Conservation (phyloP, 2,329 filamentous ascomycete species). For the Epichloe festucae region DNA sequence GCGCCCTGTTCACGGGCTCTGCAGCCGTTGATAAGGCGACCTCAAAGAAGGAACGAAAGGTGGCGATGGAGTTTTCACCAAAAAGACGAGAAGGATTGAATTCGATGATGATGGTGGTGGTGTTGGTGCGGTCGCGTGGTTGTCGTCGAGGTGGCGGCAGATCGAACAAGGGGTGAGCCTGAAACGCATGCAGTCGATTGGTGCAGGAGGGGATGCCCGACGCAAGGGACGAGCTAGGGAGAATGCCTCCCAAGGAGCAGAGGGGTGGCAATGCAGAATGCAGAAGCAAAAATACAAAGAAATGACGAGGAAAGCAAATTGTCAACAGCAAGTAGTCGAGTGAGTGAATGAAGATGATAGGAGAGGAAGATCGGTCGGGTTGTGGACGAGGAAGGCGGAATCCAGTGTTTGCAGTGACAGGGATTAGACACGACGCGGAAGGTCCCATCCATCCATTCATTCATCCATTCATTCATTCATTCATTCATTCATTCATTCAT, state of each 20-base stretch:
- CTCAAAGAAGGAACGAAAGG: neutral
- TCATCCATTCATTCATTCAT: no score
- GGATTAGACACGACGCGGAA: neutral
- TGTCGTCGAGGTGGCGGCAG: neutral
- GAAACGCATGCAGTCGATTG: slow-evolving; percentile 4
- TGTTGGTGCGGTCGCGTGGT: neutral
- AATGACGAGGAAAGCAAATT: neutral
- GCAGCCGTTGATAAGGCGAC: neutral
- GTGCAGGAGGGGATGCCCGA: neutral
- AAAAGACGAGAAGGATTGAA: neutral
- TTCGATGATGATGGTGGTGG: neutral
- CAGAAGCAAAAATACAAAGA: neutral
- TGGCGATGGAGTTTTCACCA: neutral
- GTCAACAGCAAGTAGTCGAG: neutral
- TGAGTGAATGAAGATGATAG: slow-evolving; percentile 2
- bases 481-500: no score
- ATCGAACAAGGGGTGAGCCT: slow-evolving; percentile 2
- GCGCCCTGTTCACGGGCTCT: neutral
- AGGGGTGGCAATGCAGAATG: neutral
- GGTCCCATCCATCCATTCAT: no score
- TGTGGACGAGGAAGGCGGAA: neutral
- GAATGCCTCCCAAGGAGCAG: neutral
- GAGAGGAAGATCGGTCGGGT: neutral
- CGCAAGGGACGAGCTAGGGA: neutral
- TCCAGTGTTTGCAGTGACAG: neutral